These are phyloP conservation scores for Candida gorgasii DNA, from an alignment of 805 yeast species.

Conservation along the genomic window DNA sequence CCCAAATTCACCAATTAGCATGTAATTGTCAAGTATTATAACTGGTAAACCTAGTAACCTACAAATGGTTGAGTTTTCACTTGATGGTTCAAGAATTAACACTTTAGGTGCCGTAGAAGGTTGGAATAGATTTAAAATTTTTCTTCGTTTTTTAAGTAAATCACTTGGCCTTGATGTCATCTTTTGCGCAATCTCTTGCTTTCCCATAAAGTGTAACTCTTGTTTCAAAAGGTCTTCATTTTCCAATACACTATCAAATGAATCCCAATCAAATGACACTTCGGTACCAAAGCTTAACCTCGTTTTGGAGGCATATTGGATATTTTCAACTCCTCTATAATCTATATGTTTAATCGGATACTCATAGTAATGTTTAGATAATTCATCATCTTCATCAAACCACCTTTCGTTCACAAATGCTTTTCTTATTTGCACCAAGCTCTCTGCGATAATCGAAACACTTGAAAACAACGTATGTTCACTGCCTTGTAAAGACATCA, in stretches of 20 bases:
- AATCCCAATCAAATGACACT: conserved; percentile 3
- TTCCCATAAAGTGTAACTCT: neutral
- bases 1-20: conserved; percentile 7
- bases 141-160: neutral
- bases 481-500: conserved; percentile 8
- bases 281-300: neutral
- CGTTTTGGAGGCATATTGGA: neutral
- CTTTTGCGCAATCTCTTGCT: neutral
- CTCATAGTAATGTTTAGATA: conserved; percentile 9
- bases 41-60: conserved; percentile 8
- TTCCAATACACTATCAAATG: neutral
- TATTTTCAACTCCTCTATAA: conserved; percentile 7
- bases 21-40: neutral
- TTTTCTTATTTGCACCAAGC: neutral
- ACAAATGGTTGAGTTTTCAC: neutral
- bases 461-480: conserved; percentile 6
- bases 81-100: neutral
- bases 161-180: neutral
- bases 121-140: conserved; percentile 8
- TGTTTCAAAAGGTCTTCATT: conserved; percentile 3
- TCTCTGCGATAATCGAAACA: conserved; percentile 1
- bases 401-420: conserved; percentile 8
- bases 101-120: conserved; percentile 10
- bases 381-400: conserved; percentile 9
- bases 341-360: conserved; percentile 13